A percentile compares a stretch with the other conserved stretches of the same genome.
These are phyloP conservation scores for Sisymbrium irio DNA, from an alignment of 345 rosid species.

Conservation along the genomic window DNA sequence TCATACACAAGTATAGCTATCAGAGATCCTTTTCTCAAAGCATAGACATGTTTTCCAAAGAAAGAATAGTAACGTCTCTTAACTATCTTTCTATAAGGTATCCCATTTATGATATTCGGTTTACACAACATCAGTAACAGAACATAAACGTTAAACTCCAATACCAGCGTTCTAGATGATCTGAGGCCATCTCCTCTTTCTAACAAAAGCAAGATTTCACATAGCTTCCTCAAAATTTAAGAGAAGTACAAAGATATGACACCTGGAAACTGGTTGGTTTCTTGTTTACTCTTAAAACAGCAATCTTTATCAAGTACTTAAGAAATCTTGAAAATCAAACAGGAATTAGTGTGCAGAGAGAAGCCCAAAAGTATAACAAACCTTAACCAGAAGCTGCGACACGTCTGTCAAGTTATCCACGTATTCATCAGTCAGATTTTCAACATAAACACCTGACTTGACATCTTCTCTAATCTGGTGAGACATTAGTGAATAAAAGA, in stretches of 20 bases:
- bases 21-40: not conserved
- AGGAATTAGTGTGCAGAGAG: not conserved
- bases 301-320: not conserved
- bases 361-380: not conserved
- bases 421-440: slow-evolving; percentile 65
- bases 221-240: not conserved
- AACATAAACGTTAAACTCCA: not conserved
- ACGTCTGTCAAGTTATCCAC: slow-evolving; percentile 71
- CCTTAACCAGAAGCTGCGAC: slow-evolving; percentile 5
- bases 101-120: not conserved
- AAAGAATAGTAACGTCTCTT: not conserved
- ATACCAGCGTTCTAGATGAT: not conserved
- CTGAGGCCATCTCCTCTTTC: not conserved
- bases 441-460: slow-evolving; percentile 80
- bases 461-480: slow-evolving; percentile 87
- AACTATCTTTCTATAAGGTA: not conserved
- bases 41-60: not conserved
- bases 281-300: not conserved
- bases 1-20: not conserved
- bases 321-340: not conserved
- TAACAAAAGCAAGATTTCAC: not conserved
- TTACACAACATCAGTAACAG: not conserved
- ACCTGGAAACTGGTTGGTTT: not conserved
- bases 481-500: not conserved
- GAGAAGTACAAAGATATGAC: not conserved